Evolutionary conservation across 2,329 filamentous ascomycete species (phyloP), one percentile per base, ranked within the genome.

Genomic region (Aspergillus neoniger): DNA sequence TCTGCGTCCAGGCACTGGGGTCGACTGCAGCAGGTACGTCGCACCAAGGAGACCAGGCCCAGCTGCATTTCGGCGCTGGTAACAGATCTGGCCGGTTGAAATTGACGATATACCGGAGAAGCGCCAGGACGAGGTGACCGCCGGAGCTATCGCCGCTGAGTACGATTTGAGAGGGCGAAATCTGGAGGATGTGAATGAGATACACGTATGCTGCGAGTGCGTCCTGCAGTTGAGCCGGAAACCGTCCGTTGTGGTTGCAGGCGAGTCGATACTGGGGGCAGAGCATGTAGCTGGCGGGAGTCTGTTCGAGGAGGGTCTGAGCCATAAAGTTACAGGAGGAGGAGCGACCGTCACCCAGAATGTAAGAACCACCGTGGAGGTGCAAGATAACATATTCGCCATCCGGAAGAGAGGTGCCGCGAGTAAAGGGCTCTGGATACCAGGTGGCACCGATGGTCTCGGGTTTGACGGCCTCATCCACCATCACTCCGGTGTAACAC

Each of bases 221-320:
- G 43, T 71, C 69, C 60, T 71, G 69, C 7, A 71, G 57, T 15
- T 65, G 66, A 7, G 69, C 69, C 2, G 69, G 69, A 41, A 70
- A 69, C 8, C 61, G 65, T 14, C 62, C 60, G 14, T 65, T 64
- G 2, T 52, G 58, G n/a, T 62, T 15, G 17, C 60, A 57, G 4
- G 68, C 60, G 8, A 70, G 60, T 61, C 69, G 62, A 57, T 70
- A 71, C 23, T 70, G 66, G 5, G 60, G 59, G 52, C 58, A 63
- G 48, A 66, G 57, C 12, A 66, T 47, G 25, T 32, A 43, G 21
- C 52, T 55, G 8, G 58, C 36, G 2, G 65, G 49, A 0, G 65
- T 66, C 25, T 66, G 41, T 8, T 51, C 30, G 21, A 67, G 59
- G 14, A 67, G 36, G 10, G 52, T 61, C 28, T 62, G 53, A 15